A percentile compares a stretch with the other conserved stretches of the same genome.
These are phyloP conservation scores for Phytophthora pluvialis DNA, from an alignment of 352 stramenopile genomes.

Conservation along the genomic window DNA sequence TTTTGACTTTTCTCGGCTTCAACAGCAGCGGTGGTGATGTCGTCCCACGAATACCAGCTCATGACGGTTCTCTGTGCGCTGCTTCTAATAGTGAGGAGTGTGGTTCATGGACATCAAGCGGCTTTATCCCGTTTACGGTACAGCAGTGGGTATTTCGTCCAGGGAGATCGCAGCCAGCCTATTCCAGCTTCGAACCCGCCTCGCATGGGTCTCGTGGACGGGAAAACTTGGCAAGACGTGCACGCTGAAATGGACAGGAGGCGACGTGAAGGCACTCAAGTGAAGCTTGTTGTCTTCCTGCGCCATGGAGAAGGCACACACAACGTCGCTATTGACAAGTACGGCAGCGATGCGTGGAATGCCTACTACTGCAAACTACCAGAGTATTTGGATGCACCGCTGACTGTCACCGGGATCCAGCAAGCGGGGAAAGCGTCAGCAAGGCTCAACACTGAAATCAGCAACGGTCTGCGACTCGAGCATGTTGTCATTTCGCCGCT, in stretches of 20 bases:
- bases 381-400: constrained; percentile 31
- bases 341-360: constrained; percentile 37
- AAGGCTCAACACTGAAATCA: constrained; percentile 25
- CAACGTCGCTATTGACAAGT: constrained; percentile 38
- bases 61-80: constrained; percentile 1
- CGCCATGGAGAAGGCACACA: constrained; percentile 39
- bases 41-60: background rate
- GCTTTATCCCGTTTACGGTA: constrained; percentile 19
- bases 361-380: constrained; percentile 34
- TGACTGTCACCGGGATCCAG: constrained; percentile 27
- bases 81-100: constrained; percentile 9
- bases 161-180: constrained; percentile 18
- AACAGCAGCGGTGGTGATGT: background rate
- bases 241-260: constrained; percentile 17
- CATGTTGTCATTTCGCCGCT: constrained; percentile 36
- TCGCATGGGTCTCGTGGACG: constrained; percentile 36
- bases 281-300: constrained; percentile 38
- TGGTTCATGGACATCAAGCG: constrained; percentile 1
- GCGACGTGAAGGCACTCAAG: constrained; percentile 1
- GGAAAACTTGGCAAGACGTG: constrained; percentile 38
- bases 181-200: constrained; percentile 20
- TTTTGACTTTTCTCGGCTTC: constrained; percentile 15
- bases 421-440: constrained; percentile 24
- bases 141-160: constrained; percentile 26
- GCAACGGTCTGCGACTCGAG: constrained; percentile 19